Evolutionary conservation across 768 basidiomycete genomes (phyloP).

Genomic region (Tephrocybe sp.): DNA sequence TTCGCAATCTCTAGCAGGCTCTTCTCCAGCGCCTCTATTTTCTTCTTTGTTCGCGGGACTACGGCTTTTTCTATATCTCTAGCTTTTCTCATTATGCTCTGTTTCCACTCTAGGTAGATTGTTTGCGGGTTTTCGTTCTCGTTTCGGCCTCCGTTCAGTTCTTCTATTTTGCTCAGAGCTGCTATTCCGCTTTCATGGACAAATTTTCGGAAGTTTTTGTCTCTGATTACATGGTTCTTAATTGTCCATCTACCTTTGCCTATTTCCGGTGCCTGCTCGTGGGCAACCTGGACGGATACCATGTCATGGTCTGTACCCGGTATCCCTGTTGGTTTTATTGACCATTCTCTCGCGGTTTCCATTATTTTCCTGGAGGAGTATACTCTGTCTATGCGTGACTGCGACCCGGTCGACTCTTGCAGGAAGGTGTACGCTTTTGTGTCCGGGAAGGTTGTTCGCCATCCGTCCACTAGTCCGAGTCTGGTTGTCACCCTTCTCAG

Average conservation of each 20-base stretch:
- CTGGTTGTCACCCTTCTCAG: slow-evolving; percentile 20
- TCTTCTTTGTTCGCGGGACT: background rate
- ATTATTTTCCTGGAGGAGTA: slow-evolving; percentile 15
- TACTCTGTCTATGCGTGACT: slow-evolving; percentile 35
- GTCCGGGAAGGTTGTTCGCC: slow-evolving; percentile 24
- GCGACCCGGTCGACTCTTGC: slow-evolving; percentile 11
- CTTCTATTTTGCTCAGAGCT: background rate
- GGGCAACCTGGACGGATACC: background rate
- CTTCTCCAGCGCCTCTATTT: slow-evolving; percentile 1
- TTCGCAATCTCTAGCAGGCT: too few species aligned
- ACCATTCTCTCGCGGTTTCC: background rate
- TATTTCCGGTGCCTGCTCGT: slow-evolving; percentile 20
- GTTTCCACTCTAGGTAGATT: background rate
- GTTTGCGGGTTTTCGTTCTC: background rate
- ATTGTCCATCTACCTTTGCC: slow-evolving; percentile 33
- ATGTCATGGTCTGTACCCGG: background rate
- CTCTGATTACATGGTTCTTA: slow-evolving; percentile 18
- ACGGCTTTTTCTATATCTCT: background rate
- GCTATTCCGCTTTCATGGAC: background rate
- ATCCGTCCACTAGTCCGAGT: slow-evolving; percentile 27
- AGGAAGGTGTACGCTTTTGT: slow-evolving; percentile 25
- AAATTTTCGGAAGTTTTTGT: background rate
- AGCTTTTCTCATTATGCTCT: background rate
- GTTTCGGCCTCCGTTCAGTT: background rate
- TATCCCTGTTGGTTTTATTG: background rate